Base-by-base conservation (phyloP, 2,329 filamentous ascomycete genomes). In the Aspergillus jensenii region DNA sequence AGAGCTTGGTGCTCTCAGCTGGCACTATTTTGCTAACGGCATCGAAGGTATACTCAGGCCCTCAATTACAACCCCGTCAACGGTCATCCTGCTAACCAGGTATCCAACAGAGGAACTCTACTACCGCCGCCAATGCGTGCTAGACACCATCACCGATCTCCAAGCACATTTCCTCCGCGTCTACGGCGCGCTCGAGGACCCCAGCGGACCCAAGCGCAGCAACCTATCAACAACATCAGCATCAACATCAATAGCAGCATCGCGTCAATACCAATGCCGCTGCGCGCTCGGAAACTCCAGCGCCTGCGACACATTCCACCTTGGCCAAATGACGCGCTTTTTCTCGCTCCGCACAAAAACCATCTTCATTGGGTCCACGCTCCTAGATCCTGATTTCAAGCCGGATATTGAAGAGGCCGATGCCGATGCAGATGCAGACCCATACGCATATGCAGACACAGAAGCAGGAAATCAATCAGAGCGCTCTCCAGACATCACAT, bases 301-400 rank as follows among this genome's bases (percentile, higher is more conserved):
- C 44, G 71, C 74, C 54, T 79, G 77, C 57, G 77, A 79, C 56
- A 68, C 74, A 5, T 79, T 78, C 56, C 76, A 79, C 44, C 65
- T 79, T 1, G 77, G 77, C 12, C 75, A 79, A 60, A 78, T 78
- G 68, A 68, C 73, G 19, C 73, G 75, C 9, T 79, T 79, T 59
- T 77, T 79, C 41, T 62, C 71, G 5, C 59, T 75, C 33, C 71
- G 76, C 35, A 71, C 76, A 35, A 77, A 72, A 48, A 78, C 74
- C 0, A 67, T 78, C 37, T 74, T 76, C 37, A 43, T 79, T n/a
- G 74, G 74, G 44, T 78, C 75, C 15, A 75, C 66, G 5, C 50
- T 77, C 17, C 66, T 76, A 21, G 72, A 75, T 52, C 69, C 70
- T 3, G 68, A 74, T 14, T 72, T 73, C 41, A 60, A 57, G 17